These are phyloP conservation scores for Arachnomyces sp. DNA, from an alignment of 2,329 filamentous ascomycete genomes.

Conservation along the genomic window DNA sequence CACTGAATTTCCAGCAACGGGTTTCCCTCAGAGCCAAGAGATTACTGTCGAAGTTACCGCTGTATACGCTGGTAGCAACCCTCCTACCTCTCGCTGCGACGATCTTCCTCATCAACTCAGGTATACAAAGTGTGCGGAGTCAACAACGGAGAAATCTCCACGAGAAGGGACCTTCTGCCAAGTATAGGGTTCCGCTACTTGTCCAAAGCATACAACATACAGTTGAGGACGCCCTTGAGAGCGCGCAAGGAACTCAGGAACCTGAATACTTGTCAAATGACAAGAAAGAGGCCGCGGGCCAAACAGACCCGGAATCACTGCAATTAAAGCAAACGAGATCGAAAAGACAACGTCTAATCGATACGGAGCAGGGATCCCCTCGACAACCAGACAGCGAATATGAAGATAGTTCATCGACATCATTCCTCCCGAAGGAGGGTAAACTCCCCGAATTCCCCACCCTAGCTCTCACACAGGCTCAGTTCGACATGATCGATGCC, in stretches of 20 bases:
- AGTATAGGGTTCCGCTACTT: slow-evolving; percentile 68
- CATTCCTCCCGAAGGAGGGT: slow-evolving; percentile 3
- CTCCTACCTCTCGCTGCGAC: slow-evolving; percentile 65
- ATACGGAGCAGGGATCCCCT: no score
- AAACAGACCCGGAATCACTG: no score
- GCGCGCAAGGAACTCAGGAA: slow-evolving; percentile 57
- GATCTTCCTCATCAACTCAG: slow-evolving; percentile 66
- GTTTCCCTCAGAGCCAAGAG: slow-evolving; percentile 27
- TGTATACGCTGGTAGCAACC: slow-evolving; percentile 56
- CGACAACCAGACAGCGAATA: background rate
- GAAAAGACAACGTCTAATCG: no score
- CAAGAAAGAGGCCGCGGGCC: slow-evolving; percentile 28
- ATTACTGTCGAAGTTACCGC: slow-evolving; percentile 49
- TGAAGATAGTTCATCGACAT: background rate
- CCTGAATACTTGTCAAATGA: slow-evolving; percentile 61
- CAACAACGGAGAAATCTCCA: slow-evolving; percentile 67
- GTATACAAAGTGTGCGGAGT: slow-evolving; percentile 67
- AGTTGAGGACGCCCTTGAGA: slow-evolving; percentile 70
- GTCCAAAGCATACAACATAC: slow-evolving; percentile 66
- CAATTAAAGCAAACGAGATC: no score
- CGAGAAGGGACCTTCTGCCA: slow-evolving; percentile 57
- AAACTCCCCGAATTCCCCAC: slow-evolving; percentile 50
- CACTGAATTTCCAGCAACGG: slow-evolving; percentile 25
- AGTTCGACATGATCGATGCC: slow-evolving; percentile 76
- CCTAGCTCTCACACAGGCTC: slow-evolving; percentile 66